Percentiles rank a stretch among this genome's conserved stretches.
Conservation (phyloP, 139 green algal species). For the Bryopsis sp. region DNA sequence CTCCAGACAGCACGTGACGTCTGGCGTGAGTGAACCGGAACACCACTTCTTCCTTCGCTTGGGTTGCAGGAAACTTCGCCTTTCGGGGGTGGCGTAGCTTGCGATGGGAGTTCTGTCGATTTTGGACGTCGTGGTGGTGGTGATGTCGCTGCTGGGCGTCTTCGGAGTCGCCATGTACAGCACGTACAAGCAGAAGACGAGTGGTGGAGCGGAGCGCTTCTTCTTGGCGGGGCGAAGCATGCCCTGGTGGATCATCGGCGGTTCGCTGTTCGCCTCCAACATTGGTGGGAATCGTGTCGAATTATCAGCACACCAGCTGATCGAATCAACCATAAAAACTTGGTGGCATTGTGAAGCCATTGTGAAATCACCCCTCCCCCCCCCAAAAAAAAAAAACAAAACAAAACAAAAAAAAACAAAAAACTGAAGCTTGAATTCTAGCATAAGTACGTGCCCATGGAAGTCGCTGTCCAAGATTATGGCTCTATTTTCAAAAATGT, state of each 20-base stretch:
- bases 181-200: no score
- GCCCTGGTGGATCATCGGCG: slow-evolving; percentile 17
- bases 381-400: background rate
- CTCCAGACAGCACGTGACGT: no score
- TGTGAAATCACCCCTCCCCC: background rate
- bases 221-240: slow-evolving; percentile 18
- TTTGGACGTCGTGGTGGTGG: background rate
- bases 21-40: no score
- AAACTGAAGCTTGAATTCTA: no score
- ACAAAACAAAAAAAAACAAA: no score
- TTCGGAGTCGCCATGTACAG: slow-evolving; percentile 6
- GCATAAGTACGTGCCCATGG: no score
- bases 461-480: no score
- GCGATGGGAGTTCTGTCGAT: background rate
- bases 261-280: slow-evolving; percentile 28
- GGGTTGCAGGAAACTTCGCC: no score
- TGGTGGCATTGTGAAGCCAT: background rate
- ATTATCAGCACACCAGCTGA: background rate
- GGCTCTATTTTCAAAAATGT: no score
- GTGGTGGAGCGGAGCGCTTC: slow-evolving; percentile 1
- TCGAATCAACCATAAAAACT: background rate
- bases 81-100: no score
- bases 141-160: background rate
- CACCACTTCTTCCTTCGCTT: no score
- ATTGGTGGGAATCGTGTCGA: slow-evolving; percentile 26